Percentiles rank a stretch among this genome's conserved stretches.
phyloP scores from a whole-genome alignment of 2,329 filamentous ascomycete species.

The Penicillium sp. region DNA sequence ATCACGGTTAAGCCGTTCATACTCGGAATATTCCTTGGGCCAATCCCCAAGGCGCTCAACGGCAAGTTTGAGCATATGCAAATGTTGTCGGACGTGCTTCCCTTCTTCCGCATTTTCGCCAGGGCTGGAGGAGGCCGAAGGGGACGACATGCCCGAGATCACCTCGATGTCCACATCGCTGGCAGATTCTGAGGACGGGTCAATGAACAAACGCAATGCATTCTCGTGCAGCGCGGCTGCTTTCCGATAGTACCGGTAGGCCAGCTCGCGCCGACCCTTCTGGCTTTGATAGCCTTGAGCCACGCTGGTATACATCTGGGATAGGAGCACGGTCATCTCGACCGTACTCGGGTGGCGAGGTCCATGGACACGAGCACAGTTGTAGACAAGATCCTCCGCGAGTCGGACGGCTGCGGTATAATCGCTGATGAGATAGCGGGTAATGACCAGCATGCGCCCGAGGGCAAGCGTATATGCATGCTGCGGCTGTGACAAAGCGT shows the following conservation, averaged over 20 bases:
- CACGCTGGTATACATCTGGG: not conserved
- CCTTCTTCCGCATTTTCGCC: not conserved
- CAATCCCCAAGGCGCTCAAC: not conserved
- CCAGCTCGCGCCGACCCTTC: not conserved
- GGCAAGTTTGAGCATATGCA: not conserved
- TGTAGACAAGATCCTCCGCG: not conserved
- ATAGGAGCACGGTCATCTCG: not conserved
- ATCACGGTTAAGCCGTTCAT: not conserved
- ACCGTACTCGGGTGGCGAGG: not conserved
- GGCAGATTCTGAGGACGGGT: not conserved
- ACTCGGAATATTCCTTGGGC: not conserved
- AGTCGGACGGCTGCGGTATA: conserved; percentile 24
- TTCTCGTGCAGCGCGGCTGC: not conserved
- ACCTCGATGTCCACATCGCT: not conserved
- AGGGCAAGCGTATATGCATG: conserved; percentile 43
- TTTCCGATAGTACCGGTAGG: not conserved
- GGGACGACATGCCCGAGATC: not conserved
- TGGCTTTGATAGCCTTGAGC: not conserved
- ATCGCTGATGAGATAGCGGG: conserved; percentile 48
- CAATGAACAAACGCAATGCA: not conserved
- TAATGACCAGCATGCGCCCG: conserved; percentile 48
- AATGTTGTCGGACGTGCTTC: not conserved
- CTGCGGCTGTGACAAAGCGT: not conserved
- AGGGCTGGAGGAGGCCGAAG: not conserved
- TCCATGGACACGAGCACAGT: not conserved